Conservation (phyloP, 75 land plant genomes). For the Selaginella tamariscina region DNA sequence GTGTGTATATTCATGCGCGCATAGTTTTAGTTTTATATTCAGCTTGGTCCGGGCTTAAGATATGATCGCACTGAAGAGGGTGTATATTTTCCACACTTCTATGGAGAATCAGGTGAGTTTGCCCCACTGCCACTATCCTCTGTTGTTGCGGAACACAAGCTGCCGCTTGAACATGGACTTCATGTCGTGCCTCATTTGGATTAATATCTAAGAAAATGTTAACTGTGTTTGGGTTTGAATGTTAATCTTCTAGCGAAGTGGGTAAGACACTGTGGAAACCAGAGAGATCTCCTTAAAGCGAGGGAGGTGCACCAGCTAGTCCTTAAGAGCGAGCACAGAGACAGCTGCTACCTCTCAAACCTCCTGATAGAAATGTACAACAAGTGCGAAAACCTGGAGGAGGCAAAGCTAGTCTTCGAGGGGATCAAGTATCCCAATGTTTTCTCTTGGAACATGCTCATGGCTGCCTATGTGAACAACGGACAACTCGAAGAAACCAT, state of each 20-base stretch:
- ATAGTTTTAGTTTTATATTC: not conserved
- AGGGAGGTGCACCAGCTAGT: too few species aligned
- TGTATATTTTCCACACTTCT: conserved; percentile 48
- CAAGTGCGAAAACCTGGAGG: too few species aligned
- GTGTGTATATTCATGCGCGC: not conserved
- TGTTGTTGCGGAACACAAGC: conserved; percentile 31
- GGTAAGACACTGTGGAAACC: too few species aligned
- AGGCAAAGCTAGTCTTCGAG: too few species aligned
- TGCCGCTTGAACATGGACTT: conserved; percentile 20
- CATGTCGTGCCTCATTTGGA: not conserved
- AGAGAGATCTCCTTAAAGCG: too few species aligned
- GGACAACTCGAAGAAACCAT: too few species aligned
- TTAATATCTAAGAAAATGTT: not conserved
- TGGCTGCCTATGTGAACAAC: too few species aligned
- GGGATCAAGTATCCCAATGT: too few species aligned
- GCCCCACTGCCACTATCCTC: conserved; percentile 32
- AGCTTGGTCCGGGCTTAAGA: conserved; percentile 48
- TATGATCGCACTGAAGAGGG: conserved; percentile 37
- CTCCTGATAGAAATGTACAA: too few species aligned
- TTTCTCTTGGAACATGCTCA: too few species aligned
- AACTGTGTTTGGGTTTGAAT: not conserved
- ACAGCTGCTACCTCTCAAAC: too few species aligned
- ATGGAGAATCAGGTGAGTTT: conserved; percentile 45
- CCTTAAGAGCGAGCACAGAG: too few species aligned
- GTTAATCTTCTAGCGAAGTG: not conserved